These are phyloP conservation scores for Plasmodium berghei DNA, from an alignment of 169 alveolate genomes.

Conservation along the genomic window DNA sequence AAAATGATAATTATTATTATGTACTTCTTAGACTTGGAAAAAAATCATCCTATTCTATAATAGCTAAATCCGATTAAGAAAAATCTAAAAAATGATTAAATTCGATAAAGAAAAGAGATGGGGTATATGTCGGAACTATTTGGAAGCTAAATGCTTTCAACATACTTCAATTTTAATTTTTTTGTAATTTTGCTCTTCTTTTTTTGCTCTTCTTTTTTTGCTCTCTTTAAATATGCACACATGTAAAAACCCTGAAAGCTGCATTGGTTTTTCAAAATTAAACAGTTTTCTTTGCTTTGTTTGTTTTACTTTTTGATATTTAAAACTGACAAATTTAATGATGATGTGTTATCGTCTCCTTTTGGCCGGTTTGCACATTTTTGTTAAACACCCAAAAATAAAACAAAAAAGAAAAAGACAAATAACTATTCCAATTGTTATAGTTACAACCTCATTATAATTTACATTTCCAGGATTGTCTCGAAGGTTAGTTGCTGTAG, in stretches of 20 bases:
- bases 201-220: background rate
- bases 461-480: constrained; percentile 69
- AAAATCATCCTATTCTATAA: constrained; percentile 36
- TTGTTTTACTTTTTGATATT: too few species aligned
- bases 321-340: too few species aligned
- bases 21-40: constrained; percentile 37
- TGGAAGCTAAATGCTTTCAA: background rate
- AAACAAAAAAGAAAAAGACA: constrained; percentile 62
- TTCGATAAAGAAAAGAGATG: too few species aligned
- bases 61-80: background rate
- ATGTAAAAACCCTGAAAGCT: background rate
- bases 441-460: constrained; percentile 42
- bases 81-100: too few species aligned
- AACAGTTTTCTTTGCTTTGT: too few species aligned
- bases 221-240: background rate
- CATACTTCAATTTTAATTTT: background rate
- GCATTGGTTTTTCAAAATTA: background rate
- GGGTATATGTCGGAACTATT: background rate
- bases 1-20: constrained; percentile 6
- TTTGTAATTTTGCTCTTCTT: background rate
- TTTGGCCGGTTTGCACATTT: constrained; percentile 51
- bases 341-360: constrained; percentile 11
- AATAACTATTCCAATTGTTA: constrained; percentile 48
- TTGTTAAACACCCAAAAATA: constrained; percentile 41
- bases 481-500: constrained; percentile 47